Evolutionary conservation across 163 green algal genomes (phyloP).

Genomic region (Scenedesmus sp.): DNA sequence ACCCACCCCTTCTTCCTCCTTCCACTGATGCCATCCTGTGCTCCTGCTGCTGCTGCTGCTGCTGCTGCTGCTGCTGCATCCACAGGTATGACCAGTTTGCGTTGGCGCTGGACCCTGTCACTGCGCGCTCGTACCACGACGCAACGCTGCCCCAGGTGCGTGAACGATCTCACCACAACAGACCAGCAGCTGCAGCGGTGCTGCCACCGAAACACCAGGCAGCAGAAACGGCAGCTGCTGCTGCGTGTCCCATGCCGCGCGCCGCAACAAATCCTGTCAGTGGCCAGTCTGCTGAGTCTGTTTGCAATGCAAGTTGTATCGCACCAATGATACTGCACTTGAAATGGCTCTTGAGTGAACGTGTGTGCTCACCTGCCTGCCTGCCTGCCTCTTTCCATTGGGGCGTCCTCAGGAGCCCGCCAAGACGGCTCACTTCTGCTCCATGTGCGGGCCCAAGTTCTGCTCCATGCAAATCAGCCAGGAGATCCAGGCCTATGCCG

Average conservation of each 20-base stretch:
- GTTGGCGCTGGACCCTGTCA: conserved; percentile 94
- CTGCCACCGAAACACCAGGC: not conserved
- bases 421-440: conserved; percentile 98
- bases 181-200: not conserved
- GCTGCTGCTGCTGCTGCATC: not conserved
- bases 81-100: conserved; percentile 94
- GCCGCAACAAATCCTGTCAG: no score
- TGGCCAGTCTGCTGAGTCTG: no score
- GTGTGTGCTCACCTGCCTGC: not conserved
- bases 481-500: conserved; percentile 70
- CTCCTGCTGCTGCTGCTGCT: not conserved
- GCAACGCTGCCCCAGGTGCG: conserved; percentile 85
- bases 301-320: no score
- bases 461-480: conserved; percentile 97
- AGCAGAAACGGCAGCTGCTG: no score
- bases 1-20: not conserved
- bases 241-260: no score
- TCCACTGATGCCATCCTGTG: not conserved
- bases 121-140: conserved; percentile 91
- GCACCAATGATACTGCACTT: no score
- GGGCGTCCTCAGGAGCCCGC: conserved; percentile 82
- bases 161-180: not conserved
- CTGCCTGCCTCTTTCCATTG: not conserved
- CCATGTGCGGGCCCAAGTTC: conserved; percentile 98
- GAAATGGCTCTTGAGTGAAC: no score